Base-by-base conservation (phyloP, 176 grass and related monocot species). In the Tillandsia leiboldiana region DNA sequence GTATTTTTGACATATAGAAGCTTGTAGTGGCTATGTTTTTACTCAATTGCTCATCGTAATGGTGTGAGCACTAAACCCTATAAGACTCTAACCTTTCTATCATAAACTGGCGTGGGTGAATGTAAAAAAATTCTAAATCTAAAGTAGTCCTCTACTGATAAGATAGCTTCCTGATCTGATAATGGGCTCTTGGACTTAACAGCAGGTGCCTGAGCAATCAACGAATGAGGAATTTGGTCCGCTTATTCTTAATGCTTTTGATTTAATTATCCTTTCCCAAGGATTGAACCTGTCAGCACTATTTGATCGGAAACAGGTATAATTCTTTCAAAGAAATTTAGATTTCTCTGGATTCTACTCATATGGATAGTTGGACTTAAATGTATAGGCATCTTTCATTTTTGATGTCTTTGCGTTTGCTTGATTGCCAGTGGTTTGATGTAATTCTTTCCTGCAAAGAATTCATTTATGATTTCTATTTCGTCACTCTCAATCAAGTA, bases 171-270 rank as follows among this genome's bases (percentile, higher is more conserved):
- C 23, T 18, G 62, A 53, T 75, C 78, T 71, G 33, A 42, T 42
- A 42, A 42, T 86, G 14, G 48, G n/a, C 50, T 83, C 74, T 75
- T 20, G 1, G 10, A 61, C 13, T 61, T 23, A 1, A 18, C 76
- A 90, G 81, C 85, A 90, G 15, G 89, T 73, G 11, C 70, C 12
- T 68, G 77, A 90, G 48, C 73, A 76, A 74, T 77, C 79, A 70
- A 83, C 71, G 68, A 83, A 87, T 14, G 86, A 92, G 53, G 84
- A 90, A 71, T 68, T 75, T 68, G 89, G 89, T 13, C 93, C 93
- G 67, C 70, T 97, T 67, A 87, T 76, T 76, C 89, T 97, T 54
- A 97, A 92, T 92, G 93, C 93, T n/a, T 97, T 97, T 0, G 93
- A 97, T 74, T 42, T 97, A 79, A 97, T 97, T 71, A 90, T 97